Base-by-base conservation (phyloP, 2,329 filamentous ascomycete species). In the Plenodomus tracheiphilus region DNA sequence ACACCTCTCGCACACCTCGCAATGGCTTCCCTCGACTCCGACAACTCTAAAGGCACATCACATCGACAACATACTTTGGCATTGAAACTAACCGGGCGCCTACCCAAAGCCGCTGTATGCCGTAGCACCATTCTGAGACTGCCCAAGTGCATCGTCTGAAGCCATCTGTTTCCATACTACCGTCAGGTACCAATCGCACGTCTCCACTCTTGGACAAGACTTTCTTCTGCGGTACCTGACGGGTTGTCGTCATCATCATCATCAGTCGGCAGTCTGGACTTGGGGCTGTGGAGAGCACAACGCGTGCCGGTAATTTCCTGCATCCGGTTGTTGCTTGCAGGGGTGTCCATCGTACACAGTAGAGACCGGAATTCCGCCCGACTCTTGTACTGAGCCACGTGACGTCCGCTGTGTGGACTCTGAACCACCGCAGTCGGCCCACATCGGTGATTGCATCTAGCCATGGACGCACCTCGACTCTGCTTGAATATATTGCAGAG, bases 1-100 rank as follows among this genome's bases (percentile, higher is more conserved):
- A 71, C 68, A 25, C 40, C 16, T 19, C 50, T 59, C 54, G 36
- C 51, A 62, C 64, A 58, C 40, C 46, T 39, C 16, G 35, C 48
- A 49, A 52, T 56, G 55, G 59, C 21, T 51, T 35, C 35, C 47
- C 49, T 35, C 43, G 37, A 40, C 52, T 59, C 59, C 60, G 4
- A 37, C 53, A 51, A 54, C 45, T 28, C 49, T 44, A 47, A 46
- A 44, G 32, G 30, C 44, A 40, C 45, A 53, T 54, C 43, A 54
- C 51, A 37, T 39, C 46, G 44, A 49, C 51, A 54, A 59, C 19
- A 37, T 42, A 19, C 22, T 25, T 25, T 25, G 25, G 39, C n/a
- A 38, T 47, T 43, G 38, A 51, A 43, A 41, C 37, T 36, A 36
- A 7, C 34, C 17, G 6, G 34, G 15, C 34, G 13, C 4, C 51